Evolutionary conservation across 257 asterid species (phyloP).

Genomic region (Marsdenia floribunda): DNA sequence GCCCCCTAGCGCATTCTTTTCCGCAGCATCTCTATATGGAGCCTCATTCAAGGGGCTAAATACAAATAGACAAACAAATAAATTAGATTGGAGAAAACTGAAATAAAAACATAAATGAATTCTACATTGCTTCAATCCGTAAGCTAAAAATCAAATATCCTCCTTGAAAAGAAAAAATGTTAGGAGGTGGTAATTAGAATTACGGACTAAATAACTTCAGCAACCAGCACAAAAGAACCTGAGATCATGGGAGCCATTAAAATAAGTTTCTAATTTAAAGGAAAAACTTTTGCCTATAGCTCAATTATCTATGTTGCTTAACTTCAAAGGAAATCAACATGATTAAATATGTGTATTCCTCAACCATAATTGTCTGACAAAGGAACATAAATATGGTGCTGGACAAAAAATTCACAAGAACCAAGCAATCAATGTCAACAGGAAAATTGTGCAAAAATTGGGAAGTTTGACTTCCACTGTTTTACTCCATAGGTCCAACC

Average conservation of each 20-base stretch:
- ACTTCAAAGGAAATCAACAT: not conserved
- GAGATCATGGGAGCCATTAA: not conserved
- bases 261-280: not conserved
- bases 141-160: not conserved
- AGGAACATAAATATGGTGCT: not conserved
- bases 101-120: not conserved
- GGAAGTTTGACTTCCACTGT: not conserved
- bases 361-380: not conserved
- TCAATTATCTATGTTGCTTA: not conserved
- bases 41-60: conserved; percentile 87
- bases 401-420: not conserved
- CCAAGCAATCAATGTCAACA: not conserved
- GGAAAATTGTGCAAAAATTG: not conserved
- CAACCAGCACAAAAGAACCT: not conserved
- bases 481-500: not conserved
- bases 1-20: conserved; percentile 83
- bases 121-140: not conserved
- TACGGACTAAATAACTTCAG: not conserved
- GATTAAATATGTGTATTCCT: not conserved
- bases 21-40: conserved; percentile 78
- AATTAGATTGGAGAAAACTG: not conserved
- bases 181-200: not conserved
- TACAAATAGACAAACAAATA: conserved; percentile 18
- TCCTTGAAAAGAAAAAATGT: not conserved
- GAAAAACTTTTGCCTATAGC: not conserved